A percentile compares a stretch with the other conserved stretches of the same genome.
phyloP scores from a whole-genome alignment of 2,329 filamentous ascomycete species.

The Didymella segeticola region DNA sequence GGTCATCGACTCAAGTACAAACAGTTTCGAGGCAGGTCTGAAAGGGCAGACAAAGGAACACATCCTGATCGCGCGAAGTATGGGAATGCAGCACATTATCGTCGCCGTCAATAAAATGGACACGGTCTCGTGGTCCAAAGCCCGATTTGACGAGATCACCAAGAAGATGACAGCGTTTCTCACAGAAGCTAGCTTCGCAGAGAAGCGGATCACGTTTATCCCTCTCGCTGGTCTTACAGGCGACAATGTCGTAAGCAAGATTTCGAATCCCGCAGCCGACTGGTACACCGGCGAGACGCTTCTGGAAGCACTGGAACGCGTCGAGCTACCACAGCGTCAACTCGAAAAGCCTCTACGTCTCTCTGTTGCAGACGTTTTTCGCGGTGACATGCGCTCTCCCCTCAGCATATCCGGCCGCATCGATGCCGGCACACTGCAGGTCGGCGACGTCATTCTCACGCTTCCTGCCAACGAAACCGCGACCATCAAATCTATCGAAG shows the following conservation, averaged over 20 bases:
- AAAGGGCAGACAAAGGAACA: constrained; percentile 96
- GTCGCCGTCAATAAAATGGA: constrained; percentile 97
- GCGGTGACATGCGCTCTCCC: constrained; percentile 78
- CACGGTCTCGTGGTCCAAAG: constrained; percentile 80
- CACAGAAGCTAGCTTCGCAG: constrained; percentile 78
- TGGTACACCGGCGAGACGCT: constrained; percentile 87
- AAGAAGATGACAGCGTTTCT: constrained; percentile 86
- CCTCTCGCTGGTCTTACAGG: constrained; percentile 89
- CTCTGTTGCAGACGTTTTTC: constrained; percentile 87
- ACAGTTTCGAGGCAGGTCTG: constrained; percentile 91
- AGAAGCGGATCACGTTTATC: constrained; percentile 83
- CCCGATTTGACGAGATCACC: constrained; percentile 83
- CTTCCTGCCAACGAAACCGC: constrained; percentile 84
- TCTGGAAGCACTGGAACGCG: constrained; percentile 83
- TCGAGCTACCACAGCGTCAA: constrained; percentile 73
- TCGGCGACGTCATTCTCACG: constrained; percentile 79
- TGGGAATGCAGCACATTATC: constrained; percentile 86
- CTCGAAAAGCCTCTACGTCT: constrained; percentile 82
- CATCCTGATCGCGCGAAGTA: constrained; percentile 84
- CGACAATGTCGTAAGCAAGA: constrained; percentile 76
- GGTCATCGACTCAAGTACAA: constrained; percentile 88
- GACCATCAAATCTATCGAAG: constrained; percentile 79
- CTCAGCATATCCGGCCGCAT: constrained; percentile 86
- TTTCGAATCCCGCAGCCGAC: constrained; percentile 58
- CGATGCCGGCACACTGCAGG: constrained; percentile 81